Percentiles rank a stretch among this genome's conserved stretches.
Evolutionary conservation across 768 basidiomycete species (phyloP).

Genomic region (Macrolepiota dolichaula): DNA sequence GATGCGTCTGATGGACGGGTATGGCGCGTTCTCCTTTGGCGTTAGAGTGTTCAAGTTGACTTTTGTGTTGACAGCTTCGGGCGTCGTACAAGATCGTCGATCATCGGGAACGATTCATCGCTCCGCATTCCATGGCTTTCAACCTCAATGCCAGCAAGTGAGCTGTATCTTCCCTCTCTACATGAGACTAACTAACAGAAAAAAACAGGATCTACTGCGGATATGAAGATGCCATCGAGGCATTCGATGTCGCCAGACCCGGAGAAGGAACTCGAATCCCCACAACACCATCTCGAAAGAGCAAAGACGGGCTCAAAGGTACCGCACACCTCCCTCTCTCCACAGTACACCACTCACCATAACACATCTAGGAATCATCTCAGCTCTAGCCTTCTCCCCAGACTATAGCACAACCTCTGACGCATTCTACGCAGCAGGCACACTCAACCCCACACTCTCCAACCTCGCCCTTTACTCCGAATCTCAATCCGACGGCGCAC

Average conservation of each 20-base stretch:
- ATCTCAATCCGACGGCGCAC: constrained; percentile 42
- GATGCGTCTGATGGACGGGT: constrained; percentile 80
- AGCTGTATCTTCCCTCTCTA: constrained; percentile 15
- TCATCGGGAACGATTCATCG: constrained; percentile 88
- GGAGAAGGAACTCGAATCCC: constrained; percentile 69
- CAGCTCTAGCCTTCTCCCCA: constrained; percentile 75
- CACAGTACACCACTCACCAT: neutral
- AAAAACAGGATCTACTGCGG: constrained; percentile 76
- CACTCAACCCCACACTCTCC: constrained; percentile 48
- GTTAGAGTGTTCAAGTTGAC: neutral
- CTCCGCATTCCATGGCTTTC: constrained; percentile 83
- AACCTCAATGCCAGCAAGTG: constrained; percentile 67
- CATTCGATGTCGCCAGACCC: constrained; percentile 73
- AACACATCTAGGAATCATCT: constrained; percentile 67
- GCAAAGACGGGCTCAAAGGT: constrained; percentile 88
- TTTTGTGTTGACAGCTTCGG: constrained; percentile 58
- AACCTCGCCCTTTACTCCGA: constrained; percentile 73
- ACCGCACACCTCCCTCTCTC: constrained; percentile 2
- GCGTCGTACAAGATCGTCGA: constrained; percentile 93
- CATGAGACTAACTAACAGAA: neutral
- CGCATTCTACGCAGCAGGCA: constrained; percentile 75
- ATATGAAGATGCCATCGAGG: constrained; percentile 80
- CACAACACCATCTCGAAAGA: constrained; percentile 73
- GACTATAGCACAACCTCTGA: constrained; percentile 46
- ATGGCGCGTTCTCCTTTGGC: constrained; percentile 19